phyloP scores from a whole-genome alignment of 106 monocot genomes.

The Acanthochlamys bracteata region DNA sequence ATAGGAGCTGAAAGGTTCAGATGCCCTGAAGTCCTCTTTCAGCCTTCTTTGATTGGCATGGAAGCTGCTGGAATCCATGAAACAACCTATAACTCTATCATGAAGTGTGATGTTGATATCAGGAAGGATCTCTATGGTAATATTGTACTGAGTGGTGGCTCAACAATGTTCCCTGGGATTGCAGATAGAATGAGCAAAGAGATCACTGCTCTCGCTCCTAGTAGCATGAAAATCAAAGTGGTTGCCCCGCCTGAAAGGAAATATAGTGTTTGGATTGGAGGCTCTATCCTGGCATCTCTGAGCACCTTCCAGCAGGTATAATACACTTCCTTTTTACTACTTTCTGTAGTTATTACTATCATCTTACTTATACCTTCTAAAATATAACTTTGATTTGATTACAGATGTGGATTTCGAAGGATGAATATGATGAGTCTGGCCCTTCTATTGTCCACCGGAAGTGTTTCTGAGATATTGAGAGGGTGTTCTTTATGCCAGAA shows the following conservation, averaged over 20 bases:
- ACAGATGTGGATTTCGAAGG: slow-evolving; percentile 21
- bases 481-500: background rate
- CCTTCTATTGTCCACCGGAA: slow-evolving; percentile 18
- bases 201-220: slow-evolving; percentile 20
- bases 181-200: slow-evolving; percentile 23
- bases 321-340: background rate
- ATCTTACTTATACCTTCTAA: background rate
- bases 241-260: slow-evolving; percentile 17
- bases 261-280: slow-evolving; percentile 23
- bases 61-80: slow-evolving; percentile 29
- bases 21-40: slow-evolving; percentile 23
- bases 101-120: slow-evolving; percentile 23
- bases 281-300: slow-evolving; percentile 17
- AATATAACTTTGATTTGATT: background rate
- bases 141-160: slow-evolving; percentile 23
- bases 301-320: slow-evolving; percentile 20
- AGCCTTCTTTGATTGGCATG: slow-evolving; percentile 26
- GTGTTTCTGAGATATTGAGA: slow-evolving; percentile 5
- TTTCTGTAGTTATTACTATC: background rate
- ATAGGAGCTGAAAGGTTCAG: slow-evolving; percentile 27
- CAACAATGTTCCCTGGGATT: slow-evolving; percentile 27
- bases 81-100: slow-evolving; percentile 22
- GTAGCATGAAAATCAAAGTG: slow-evolving; percentile 24
- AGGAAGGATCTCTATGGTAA: slow-evolving; percentile 24
- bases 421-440: slow-evolving; percentile 13